Base-by-base conservation (phyloP, 2,329 filamentous ascomycete species). In the Dactylellina drechsleri region DNA sequence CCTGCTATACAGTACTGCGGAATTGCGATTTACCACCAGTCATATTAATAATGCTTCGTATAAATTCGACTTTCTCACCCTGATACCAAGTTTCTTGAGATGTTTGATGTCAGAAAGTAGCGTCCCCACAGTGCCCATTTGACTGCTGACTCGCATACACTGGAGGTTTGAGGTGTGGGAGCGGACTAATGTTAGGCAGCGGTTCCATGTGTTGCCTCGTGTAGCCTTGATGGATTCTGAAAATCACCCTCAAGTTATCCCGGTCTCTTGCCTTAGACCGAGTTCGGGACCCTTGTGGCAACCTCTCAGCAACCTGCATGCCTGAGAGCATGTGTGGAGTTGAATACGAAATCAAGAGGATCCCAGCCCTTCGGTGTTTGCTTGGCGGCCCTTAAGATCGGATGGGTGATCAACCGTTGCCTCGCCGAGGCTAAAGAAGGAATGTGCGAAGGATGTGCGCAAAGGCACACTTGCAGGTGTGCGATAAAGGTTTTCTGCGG, bases 401-500 rank as follows among this genome's bases (percentile, higher is more conserved):
- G 57, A 49, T 43, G 57, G 57, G 10, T 36, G 31, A 10, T 36
- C 31, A 36, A 36, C 31, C 31, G 31, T 18, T 28, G 45, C 12
- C 7, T 70, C 57, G 66, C 57, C 66, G 66, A 70, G 50, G 66
- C 66, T 57, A 52, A 68, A 68, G 56, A 31, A 61, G 65, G 49
- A 70, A 70, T 62, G 58, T 70, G 41, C 18, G 57, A 49, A 60
- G 41, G 57, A 60, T 60, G 47, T 20, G 47, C 43, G 15, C 13
- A 18, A 15, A 47, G 13, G 43, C 43, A 47, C 31, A 36, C 31
- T 10, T 7, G 10, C 5, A 36, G 13, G 15, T n/a, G 43, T 18
- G 16, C 43, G 43, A 47, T 47, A 47, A 47, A 15, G 43, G 4
- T n/a, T 47, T 47, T 15, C 13, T 47, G 15, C 16, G 43, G 43